phyloP scores from a whole-genome alignment of 257 asterid species.

The Catharanthus roseus region DNA sequence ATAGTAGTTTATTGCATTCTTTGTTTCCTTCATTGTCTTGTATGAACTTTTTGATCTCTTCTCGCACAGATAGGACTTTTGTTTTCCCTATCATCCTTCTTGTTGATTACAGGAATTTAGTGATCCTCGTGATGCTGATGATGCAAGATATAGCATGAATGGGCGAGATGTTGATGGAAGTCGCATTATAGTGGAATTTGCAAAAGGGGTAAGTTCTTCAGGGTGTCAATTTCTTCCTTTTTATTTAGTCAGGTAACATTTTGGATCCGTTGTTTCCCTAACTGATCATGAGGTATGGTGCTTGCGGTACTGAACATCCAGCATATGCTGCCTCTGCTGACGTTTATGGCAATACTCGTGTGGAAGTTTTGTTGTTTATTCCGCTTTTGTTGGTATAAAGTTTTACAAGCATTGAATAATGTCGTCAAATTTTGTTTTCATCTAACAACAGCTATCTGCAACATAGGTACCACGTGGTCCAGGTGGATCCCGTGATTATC shows the following conservation, averaged over 20 bases:
- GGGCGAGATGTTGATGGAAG: constrained; percentile 64
- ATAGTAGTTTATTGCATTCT: neutral
- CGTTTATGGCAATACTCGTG: neutral
- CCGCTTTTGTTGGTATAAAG: too few relatives aligned
- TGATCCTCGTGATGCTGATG: constrained; percentile 67
- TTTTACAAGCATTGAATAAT: too few relatives aligned
- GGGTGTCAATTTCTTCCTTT: too few relatives aligned
- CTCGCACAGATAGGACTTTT: constrained; percentile 9
- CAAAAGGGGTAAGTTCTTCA: constrained; percentile 41
- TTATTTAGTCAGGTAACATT: neutral
- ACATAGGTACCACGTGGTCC: constrained; percentile 54
- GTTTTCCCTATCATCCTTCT: neutral
- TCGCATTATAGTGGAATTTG: constrained; percentile 51
- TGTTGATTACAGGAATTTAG: constrained; percentile 40
- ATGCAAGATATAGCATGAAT: constrained; percentile 54
- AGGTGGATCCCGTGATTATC: constrained; percentile 56
- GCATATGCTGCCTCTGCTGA: neutral
- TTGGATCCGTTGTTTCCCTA: neutral
- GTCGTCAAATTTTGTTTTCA: neutral
- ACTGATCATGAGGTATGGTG: neutral
- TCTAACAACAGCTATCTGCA: neutral
- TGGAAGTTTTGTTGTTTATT: too few relatives aligned
- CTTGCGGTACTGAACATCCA: neutral
- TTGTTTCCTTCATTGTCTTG: neutral
- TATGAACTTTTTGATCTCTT: neutral